A percentile compares a stretch with the other conserved stretches of the same genome.
Conservation (phyloP, 495 filamentous ascomycete genomes). For the Talaromyces liani region DNA sequence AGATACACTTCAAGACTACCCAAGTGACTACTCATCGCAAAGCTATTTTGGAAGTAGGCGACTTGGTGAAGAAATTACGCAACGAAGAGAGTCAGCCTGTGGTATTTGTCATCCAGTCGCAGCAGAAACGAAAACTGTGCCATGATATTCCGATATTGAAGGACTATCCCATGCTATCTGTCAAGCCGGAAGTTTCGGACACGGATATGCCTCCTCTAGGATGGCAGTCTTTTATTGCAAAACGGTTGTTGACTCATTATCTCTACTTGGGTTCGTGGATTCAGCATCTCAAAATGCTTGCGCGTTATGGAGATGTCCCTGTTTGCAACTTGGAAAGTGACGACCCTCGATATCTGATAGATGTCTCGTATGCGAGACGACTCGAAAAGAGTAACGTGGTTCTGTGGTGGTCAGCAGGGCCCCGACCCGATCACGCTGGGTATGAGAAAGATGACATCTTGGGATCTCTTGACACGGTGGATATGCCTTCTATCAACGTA, state of each 20-base stretch:
- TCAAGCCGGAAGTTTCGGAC: slow-evolving; percentile 76
- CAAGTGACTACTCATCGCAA: slow-evolving; percentile 87
- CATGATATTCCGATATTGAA: slow-evolving; percentile 80
- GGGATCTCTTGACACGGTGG: slow-evolving; percentile 76
- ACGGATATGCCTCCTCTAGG: slow-evolving; percentile 83
- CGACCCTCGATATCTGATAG: slow-evolving; percentile 89
- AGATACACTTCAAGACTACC: slow-evolving; percentile 73
- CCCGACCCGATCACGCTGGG: slow-evolving; percentile 89
- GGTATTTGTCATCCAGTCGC: slow-evolving; percentile 84
- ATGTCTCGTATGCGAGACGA: slow-evolving; percentile 87
- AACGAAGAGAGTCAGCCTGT: slow-evolving; percentile 74
- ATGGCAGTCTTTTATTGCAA: slow-evolving; percentile 87
- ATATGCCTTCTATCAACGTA: slow-evolving; percentile 89
- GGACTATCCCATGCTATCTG: slow-evolving; percentile 74
- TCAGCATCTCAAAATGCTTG: slow-evolving; percentile 73
- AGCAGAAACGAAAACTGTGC: slow-evolving; percentile 67
- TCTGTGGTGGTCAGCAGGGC: slow-evolving; percentile 90
- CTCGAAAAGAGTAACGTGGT: slow-evolving; percentile 89
- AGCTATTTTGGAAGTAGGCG: slow-evolving; percentile 75
- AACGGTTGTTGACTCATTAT: slow-evolving; percentile 80
- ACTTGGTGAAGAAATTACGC: slow-evolving; percentile 77
- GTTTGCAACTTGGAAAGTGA: slow-evolving; percentile 93
- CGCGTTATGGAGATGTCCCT: slow-evolving; percentile 88
- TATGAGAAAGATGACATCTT: slow-evolving; percentile 90
- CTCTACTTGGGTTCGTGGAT: slow-evolving; percentile 89